phyloP scores from a whole-genome alignment of 1,139 yeast genomes.

The Meyerozyma smithsonii region DNA sequence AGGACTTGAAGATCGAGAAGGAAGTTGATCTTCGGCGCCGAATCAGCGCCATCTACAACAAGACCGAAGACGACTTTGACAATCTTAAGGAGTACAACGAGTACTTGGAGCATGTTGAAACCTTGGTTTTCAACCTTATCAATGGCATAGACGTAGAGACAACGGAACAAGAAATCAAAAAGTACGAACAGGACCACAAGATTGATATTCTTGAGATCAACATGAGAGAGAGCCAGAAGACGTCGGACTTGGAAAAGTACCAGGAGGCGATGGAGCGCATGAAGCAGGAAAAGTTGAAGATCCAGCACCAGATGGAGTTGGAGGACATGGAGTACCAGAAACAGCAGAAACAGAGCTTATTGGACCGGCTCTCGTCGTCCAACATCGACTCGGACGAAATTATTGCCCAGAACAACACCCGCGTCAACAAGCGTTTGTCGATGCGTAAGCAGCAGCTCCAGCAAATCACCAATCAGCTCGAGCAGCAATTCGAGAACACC shows the following conservation, averaged over 20 bases:
- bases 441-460: slow-evolving; percentile 65
- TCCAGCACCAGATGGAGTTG: slow-evolving; percentile 66
- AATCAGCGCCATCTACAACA: slow-evolving; percentile 74
- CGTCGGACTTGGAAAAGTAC: slow-evolving; percentile 58
- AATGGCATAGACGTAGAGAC: slow-evolving; percentile 65
- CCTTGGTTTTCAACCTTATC: slow-evolving; percentile 69
- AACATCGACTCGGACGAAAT: slow-evolving; percentile 50
- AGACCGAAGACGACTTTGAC: slow-evolving; percentile 69
- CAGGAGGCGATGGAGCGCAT: slow-evolving; percentile 53
- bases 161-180: slow-evolving; percentile 63
- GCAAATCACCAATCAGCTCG: slow-evolving; percentile 51
- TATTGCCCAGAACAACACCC: slow-evolving; percentile 27
- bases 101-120: slow-evolving; percentile 82
- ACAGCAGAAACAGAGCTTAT: slow-evolving; percentile 61
- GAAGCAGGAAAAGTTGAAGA: slow-evolving; percentile 53
- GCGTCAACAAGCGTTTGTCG: slow-evolving; percentile 54
- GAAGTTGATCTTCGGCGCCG: slow-evolving; percentile 88
- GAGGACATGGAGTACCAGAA: slow-evolving; percentile 59
- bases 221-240: slow-evolving; percentile 65
- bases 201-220: slow-evolving; percentile 63
- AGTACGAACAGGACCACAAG: slow-evolving; percentile 74
- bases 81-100: slow-evolving; percentile 58
- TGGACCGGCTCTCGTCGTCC: slow-evolving; percentile 61
- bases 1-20: slow-evolving; percentile 81
- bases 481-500: slow-evolving; percentile 31